Base-by-base conservation (phyloP, 2,329 filamentous ascomycete species). In the Pezicula rhizophila region DNA sequence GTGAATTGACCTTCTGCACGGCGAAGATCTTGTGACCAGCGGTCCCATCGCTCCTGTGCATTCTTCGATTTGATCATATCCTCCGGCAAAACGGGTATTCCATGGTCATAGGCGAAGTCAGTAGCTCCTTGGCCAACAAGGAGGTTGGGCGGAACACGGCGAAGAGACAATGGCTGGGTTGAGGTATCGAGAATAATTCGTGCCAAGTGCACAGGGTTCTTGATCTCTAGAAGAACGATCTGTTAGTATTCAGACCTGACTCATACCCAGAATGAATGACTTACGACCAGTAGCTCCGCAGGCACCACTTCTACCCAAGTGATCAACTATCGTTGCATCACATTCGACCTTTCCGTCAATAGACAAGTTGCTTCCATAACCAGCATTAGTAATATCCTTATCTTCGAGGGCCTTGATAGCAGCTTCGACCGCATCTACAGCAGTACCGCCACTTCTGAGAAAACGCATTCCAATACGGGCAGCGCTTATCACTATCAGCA, bases 351-450 rank as follows among this genome's bases (percentile, higher is more conserved):
- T 80, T 1, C 93, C 93, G 58, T 96, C 86, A 54, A 95, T 87
- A 40, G 89, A 85, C 20, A 99, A 73, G 61, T 99, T 99, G 69
- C 93, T 99, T 42, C 95, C 93, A 64, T 87, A 97, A 0, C 93
- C 93, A 34, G 92, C 88, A 66, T 99, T 99, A 33, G 95, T 99
- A 57, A 99, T 95, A 61, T 96, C 90, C 49, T 87, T 84, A 64
- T 99, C 89, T 69, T 99, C 93, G 15, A 99, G 80, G 17, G 89
- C 76, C 57, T 85, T 88, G 60, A 99, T 82, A 26, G 93, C 89
- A 45, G 87, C 85, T 67, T 96, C 93, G 18, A 96, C 86, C 14
- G 91, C 93, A 63, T 97, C 89, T 4, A 92, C 76, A 4, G 93
- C 89, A 38, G 83, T 82, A 8, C 84, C 87, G 20, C 93, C 93